Conservation (phyloP, 495 filamentous ascomycete genomes). For the Lophiostoma macrostomum region DNA sequence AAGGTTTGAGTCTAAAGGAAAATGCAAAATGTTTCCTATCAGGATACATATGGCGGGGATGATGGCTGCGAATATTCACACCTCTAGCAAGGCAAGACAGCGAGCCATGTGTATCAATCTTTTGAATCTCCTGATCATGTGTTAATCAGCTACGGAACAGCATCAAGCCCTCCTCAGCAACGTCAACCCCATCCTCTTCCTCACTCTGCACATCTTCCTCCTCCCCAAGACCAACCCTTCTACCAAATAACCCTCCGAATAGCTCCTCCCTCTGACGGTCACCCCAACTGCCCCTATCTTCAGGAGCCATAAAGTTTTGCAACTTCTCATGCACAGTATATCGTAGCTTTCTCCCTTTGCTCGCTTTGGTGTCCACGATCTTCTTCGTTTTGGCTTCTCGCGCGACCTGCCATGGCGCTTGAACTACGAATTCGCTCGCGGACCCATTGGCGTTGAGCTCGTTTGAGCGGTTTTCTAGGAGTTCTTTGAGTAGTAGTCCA, state of each 20-base stretch:
- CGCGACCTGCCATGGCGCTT: conserved; percentile 59
- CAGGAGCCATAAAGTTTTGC: conserved; percentile 96
- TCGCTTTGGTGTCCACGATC: conserved; percentile 86
- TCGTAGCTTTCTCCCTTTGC: conserved; percentile 89
- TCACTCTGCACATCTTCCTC: conserved; percentile 55
- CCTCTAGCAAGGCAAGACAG: too few relatives aligned
- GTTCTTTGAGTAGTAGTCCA: conserved; percentile 81
- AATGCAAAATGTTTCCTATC: too few relatives aligned
- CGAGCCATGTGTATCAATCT: too few relatives aligned
- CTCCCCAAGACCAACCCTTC: conserved; percentile 70
- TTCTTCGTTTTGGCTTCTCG: conserved; percentile 75
- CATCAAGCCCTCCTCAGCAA: conserved; percentile 67
- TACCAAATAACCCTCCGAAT: conserved; percentile 84
- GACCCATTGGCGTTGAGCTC: conserved; percentile 46
- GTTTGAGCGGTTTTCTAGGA: conserved; percentile 77
- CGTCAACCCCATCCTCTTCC: conserved; percentile 52
- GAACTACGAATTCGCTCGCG: conserved; percentile 36
- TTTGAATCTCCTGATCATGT: too few relatives aligned
- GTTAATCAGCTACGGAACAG: conserved; percentile 44
- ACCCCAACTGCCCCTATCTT: conserved; percentile 75
- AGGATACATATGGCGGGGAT: too few relatives aligned
- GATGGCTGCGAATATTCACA: too few relatives aligned
- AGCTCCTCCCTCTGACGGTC: conserved; percentile 76
- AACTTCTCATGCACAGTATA: conserved; percentile 95
- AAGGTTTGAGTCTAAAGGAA: too few relatives aligned